phyloP scores from a whole-genome alignment of 441 rosid species.

The Hura crepitans region DNA sequence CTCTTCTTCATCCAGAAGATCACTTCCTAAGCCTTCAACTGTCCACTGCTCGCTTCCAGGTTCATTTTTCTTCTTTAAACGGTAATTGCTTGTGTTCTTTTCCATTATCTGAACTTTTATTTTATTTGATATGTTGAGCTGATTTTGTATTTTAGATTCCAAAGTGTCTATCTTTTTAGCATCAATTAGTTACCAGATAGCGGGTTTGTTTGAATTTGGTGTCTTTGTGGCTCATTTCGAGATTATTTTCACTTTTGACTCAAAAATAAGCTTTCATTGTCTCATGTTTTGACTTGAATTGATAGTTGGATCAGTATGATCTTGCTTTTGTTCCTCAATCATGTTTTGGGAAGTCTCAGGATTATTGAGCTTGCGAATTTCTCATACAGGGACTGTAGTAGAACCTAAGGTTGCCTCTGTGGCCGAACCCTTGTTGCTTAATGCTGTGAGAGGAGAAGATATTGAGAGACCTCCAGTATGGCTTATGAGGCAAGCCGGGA shows the following conservation, averaged over 20 bases:
- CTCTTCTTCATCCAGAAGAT: slow-evolving; percentile 39
- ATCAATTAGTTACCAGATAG: neutral
- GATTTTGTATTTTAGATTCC: neutral
- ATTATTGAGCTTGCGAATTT: neutral
- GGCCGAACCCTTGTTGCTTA: slow-evolving; percentile 73
- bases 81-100: neutral
- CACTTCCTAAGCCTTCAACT: slow-evolving; percentile 35
- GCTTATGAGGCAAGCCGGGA: slow-evolving; percentile 99
- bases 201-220: neutral
- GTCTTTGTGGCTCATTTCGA: neutral
- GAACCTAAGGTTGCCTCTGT: slow-evolving; percentile 44
- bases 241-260: neutral
- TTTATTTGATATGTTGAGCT: neutral
- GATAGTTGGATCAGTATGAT: neutral
- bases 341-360: neutral
- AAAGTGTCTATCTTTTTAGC: neutral
- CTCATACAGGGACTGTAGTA: slow-evolving; percentile 44
- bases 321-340: neutral
- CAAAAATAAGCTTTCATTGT: neutral
- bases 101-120: neutral
- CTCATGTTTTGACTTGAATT: neutral
- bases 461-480: slow-evolving; percentile 98
- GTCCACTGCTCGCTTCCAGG: slow-evolving; percentile 60
- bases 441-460: slow-evolving; percentile 83
- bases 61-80: slow-evolving; percentile 11